Evolutionary conservation across 2,329 filamentous ascomycete species (phyloP), one percentile per base, ranked within the genome.

Genomic region (Diaporthe velutina): DNA sequence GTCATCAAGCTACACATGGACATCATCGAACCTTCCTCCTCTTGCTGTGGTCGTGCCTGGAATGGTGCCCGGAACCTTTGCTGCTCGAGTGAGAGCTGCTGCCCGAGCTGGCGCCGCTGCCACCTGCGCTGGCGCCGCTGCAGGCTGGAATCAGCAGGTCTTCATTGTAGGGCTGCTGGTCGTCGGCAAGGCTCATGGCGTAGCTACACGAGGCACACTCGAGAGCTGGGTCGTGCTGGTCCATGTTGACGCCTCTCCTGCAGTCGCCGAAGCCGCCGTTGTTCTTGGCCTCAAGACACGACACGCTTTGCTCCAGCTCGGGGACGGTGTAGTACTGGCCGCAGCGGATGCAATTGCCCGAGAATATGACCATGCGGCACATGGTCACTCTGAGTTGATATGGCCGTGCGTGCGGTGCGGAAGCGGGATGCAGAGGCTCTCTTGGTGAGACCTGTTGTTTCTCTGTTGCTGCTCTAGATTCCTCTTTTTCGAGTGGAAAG

Each of bases 251-350:
- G 42, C 87, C 87, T 33, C 79, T 78, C 52, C 79, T 77, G 79
- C 87, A 88, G 61, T 83, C 79, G 54, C 87, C 87, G 71, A 88
- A 88, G 15, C 77, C 77, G 64, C 84, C 86, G 30, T 82, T 83
- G 80, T 88, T 88, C 78, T 88, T 88, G 50, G 87, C 86, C 76
- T 87, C 83, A 67, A 88, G 84, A 73, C 87, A 88, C 10, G 84
- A 86, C 3, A 88, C 82, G 77, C 86, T 80, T 78, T 88, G 86
- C 17, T 83, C 81, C 28, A 88, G 81, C 12, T 88, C 85, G 35
- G 83, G 80, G 86, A 87, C 86, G 22, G 81, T 84, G 71, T 86
- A 83, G 58, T 75, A 77, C 8, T 83, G 80, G 54, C 79, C 82
- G 79, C 87, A 88, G 64, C 81, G 82, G 50, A 85, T 84, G 80